Evolutionary conservation across 2,329 filamentous ascomycete species (phyloP).

Genomic region (Diaporthe sp.): DNA sequence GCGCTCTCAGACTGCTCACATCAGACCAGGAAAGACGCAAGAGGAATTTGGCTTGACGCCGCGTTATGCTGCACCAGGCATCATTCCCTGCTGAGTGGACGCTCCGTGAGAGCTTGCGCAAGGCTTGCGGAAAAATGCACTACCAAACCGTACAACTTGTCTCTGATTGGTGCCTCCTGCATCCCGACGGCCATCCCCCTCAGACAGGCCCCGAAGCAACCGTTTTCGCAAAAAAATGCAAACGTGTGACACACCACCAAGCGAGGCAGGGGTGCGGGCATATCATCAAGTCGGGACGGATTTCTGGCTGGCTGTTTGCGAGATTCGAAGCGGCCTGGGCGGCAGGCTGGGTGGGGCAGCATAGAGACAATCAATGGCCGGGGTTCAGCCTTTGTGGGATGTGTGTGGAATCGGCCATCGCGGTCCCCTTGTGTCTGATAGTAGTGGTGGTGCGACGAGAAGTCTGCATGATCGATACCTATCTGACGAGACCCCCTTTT

Average conservation of each 20-base stretch:
- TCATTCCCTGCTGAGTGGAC: constrained; percentile 38
- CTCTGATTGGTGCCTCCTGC: constrained; percentile 39
- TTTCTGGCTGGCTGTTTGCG: constrained; percentile 23
- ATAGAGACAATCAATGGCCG: constrained; percentile 25
- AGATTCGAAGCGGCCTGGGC: constrained; percentile 36
- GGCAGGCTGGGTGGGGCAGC: constrained; percentile 33
- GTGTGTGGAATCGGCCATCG: constrained; percentile 23
- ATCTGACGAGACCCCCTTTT: constrained; percentile 29
- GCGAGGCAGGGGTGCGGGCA: constrained; percentile 32
- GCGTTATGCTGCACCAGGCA: constrained; percentile 42
- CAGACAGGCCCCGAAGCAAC: constrained; percentile 35
- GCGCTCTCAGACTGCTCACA: constrained; percentile 38
- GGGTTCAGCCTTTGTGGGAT: constrained; percentile 29
- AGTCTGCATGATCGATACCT: constrained; percentile 27
- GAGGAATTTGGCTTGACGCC: constrained; percentile 40
- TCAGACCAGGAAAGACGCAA: constrained; percentile 40
- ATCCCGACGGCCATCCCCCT: constrained; percentile 35
- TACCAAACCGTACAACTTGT: constrained; percentile 31
- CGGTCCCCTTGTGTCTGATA: constrained; percentile 27
- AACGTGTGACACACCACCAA: constrained; percentile 37
- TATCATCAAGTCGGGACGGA: constrained; percentile 32
- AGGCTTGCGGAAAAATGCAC: constrained; percentile 37
- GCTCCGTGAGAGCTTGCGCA: constrained; percentile 40
- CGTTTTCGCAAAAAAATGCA: constrained; percentile 29
- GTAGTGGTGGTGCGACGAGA: constrained; percentile 28